Conservation (phyloP, 768 basidiomycete species). For the Holtermannia corniformis region DNA sequence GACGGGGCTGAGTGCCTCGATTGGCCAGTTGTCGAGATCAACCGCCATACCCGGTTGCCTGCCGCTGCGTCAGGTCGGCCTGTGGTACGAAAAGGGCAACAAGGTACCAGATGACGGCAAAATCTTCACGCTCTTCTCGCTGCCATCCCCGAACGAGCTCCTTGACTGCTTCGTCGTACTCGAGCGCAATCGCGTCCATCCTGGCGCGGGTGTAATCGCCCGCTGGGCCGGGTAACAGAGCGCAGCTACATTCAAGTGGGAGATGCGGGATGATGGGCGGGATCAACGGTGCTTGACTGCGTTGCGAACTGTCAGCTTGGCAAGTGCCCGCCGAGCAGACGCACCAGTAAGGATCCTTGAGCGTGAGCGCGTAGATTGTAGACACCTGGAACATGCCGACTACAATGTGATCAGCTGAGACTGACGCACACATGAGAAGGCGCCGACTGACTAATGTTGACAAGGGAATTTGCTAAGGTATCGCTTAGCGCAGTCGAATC, state of each 20-base stretch:
- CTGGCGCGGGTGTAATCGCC: constrained; percentile 30
- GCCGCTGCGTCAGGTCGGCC: constrained; percentile 1
- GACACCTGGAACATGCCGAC: constrained; percentile 34
- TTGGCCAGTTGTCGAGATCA: constrained; percentile 28
- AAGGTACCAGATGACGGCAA: constrained; percentile 23
- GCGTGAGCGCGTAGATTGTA: constrained; percentile 27
- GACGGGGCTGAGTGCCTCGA: constrained; percentile 23
- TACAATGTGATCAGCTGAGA: constrained; percentile 3
- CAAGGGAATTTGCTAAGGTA: constrained; percentile 23
- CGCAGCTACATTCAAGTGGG: constrained; percentile 33
- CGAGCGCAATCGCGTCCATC: constrained; percentile 32
- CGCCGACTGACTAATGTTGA: constrained; percentile 24
- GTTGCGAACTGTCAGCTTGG: too few species aligned
- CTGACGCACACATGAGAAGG: background rate
- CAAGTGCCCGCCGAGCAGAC: too few species aligned
- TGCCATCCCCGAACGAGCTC: constrained; percentile 21
- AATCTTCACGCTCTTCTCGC: constrained; percentile 12
- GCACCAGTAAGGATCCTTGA: constrained; percentile 22
- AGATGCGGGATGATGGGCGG: constrained; percentile 28
- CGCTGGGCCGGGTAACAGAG: constrained; percentile 28
- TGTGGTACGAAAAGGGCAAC: background rate
- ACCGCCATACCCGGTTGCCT: constrained; percentile 29
- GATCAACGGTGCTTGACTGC: constrained; percentile 14
- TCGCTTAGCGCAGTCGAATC: background rate
- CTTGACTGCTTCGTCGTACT: constrained; percentile 28